These are phyloP conservation scores for Saitozyma podzolica DNA, from an alignment of 768 basidiomycete genomes.

Conservation along the genomic window DNA sequence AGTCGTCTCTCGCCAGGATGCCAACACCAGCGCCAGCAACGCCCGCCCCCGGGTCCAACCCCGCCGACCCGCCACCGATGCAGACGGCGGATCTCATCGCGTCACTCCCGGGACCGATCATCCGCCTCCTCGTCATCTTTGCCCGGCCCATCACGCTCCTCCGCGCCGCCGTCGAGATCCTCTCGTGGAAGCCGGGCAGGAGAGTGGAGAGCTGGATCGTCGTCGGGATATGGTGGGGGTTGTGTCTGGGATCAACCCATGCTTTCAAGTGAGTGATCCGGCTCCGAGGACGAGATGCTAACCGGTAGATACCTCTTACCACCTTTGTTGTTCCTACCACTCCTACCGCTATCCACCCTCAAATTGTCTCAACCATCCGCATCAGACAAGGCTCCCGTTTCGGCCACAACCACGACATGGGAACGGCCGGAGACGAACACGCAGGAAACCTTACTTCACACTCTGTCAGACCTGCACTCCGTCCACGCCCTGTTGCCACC, in stretches of 20 bases:
- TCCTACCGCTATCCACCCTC: constrained; percentile 38
- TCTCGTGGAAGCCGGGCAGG: constrained; percentile 41
- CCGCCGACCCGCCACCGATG: constrained; percentile 6
- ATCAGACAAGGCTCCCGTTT: constrained; percentile 27
- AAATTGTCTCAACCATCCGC: not conserved
- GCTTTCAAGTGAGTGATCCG: constrained; percentile 58
- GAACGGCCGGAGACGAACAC: constrained; percentile 26
- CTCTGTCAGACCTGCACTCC: constrained; percentile 66
- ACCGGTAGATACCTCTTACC: constrained; percentile 63
- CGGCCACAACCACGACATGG: constrained; percentile 1
- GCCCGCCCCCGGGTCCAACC: not conserved
- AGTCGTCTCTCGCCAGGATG: not conserved
- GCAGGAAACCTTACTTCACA: constrained; percentile 49
- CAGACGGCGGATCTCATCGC: constrained; percentile 33
- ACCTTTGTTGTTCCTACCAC: constrained; percentile 55
- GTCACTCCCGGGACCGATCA: constrained; percentile 45
- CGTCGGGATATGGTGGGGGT: constrained; percentile 73
- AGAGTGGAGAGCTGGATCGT: constrained; percentile 57
- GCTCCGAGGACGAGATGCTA: not conserved
- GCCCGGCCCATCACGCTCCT: constrained; percentile 33
- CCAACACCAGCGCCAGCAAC: constrained; percentile 6
- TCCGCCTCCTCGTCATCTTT: constrained; percentile 46
- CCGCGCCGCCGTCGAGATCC: constrained; percentile 31
- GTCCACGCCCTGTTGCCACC: constrained; percentile 58
- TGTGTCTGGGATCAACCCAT: constrained; percentile 64